Conservation (phyloP, 2,329 filamentous ascomycete genomes). For the Talaromyces marneffei region DNA sequence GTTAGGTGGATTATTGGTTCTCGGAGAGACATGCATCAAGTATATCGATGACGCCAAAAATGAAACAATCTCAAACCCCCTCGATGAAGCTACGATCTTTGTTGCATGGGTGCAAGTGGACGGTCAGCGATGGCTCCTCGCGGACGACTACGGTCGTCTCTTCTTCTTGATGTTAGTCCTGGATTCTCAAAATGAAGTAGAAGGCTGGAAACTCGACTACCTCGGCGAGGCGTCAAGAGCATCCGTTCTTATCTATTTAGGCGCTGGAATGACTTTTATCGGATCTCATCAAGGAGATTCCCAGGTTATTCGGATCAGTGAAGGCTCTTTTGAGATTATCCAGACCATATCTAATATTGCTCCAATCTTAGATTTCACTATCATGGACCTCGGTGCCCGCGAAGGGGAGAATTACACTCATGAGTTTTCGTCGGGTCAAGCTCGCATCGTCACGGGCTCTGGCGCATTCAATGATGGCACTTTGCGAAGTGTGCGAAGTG, state of each 20-base stretch:
- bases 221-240: slow-evolving; percentile 69
- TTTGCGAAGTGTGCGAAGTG: slow-evolving; percentile 82
- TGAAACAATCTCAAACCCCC: slow-evolving; percentile 56
- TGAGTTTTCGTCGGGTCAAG: slow-evolving; percentile 91
- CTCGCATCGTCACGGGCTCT: slow-evolving; percentile 85
- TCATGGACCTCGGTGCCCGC: slow-evolving; percentile 92
- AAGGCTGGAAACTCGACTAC: slow-evolving; percentile 62
- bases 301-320: slow-evolving; percentile 64
- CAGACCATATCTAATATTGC: slow-evolving; percentile 80
- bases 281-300: slow-evolving; percentile 92
- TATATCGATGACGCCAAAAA: slow-evolving; percentile 78
- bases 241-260: slow-evolving; percentile 69
- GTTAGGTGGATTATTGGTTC: slow-evolving; percentile 64
- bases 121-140: slow-evolving; percentile 74
- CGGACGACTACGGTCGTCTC: slow-evolving; percentile 82
- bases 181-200: slow-evolving; percentile 59
- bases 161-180: slow-evolving; percentile 77
- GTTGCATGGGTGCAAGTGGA: slow-evolving; percentile 88
- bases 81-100: slow-evolving; percentile 75
- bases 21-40: slow-evolving; percentile 73
- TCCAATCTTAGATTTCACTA: slow-evolving; percentile 84
- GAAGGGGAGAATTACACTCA: slow-evolving; percentile 73
- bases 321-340: slow-evolving; percentile 59
- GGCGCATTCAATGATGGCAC: slow-evolving; percentile 86
- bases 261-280: slow-evolving; percentile 65